These are phyloP conservation scores for Borovskyia barvae DNA, from an alignment of 208 protist species.

Conservation along the genomic window DNA sequence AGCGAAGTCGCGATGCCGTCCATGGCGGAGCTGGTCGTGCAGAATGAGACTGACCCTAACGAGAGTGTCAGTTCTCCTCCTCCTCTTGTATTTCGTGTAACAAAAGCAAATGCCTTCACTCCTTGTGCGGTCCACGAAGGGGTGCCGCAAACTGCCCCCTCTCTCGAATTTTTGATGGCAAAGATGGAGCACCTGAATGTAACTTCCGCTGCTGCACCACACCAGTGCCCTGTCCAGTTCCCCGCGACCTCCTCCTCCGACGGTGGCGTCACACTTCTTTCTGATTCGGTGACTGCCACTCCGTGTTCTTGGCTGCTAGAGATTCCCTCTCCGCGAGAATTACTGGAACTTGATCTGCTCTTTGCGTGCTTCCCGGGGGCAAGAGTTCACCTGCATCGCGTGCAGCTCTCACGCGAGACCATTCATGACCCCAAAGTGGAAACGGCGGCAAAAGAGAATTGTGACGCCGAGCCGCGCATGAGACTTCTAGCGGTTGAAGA, in stretches of 20 bases:
- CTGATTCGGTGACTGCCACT: slow-evolving; percentile 3
- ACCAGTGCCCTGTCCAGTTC: too few relatives aligned
- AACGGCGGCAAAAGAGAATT: not conserved
- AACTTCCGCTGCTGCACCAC: slow-evolving; percentile 9
- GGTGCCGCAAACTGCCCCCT: too few relatives aligned
- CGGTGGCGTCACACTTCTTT: not conserved
- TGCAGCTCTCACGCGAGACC: slow-evolving; percentile 31
- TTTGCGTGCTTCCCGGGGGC: slow-evolving; percentile 63
- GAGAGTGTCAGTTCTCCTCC: too few relatives aligned
- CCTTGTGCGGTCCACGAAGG: too few relatives aligned
- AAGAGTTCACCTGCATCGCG: slow-evolving; percentile 43
- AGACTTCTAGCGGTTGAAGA: slow-evolving; percentile 18
- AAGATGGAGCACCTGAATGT: slow-evolving; percentile 77
- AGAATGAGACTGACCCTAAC: too few relatives aligned
- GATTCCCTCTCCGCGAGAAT: slow-evolving; percentile 51
- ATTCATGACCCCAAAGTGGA: not conserved
- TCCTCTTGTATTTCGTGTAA: too few relatives aligned
- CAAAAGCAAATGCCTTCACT: too few relatives aligned
- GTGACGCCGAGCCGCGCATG: not conserved
- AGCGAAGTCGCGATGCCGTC: not conserved
- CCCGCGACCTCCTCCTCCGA: not conserved
- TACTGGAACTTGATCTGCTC: slow-evolving; percentile 41
- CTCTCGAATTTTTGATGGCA: slow-evolving; percentile 42
- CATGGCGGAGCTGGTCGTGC: too few relatives aligned
- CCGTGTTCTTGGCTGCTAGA: slow-evolving; percentile 35